Evolutionary conservation across 352 stramenopile genomes (phyloP).

Genomic region (Globisporangium lucens): DNA sequence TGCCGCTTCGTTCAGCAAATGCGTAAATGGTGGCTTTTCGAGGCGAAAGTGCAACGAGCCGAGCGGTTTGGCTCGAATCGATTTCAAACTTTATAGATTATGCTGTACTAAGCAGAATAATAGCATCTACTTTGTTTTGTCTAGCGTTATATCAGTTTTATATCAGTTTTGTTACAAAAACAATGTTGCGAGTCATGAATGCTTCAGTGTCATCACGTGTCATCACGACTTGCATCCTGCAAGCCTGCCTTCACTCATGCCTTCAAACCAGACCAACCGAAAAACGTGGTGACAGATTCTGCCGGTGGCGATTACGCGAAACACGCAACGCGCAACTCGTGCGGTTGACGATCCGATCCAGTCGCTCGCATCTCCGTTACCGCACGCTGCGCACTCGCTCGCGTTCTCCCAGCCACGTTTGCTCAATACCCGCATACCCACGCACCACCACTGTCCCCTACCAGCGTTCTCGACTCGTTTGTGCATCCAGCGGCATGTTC

Average conservation of each 20-base stretch:
- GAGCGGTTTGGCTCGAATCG: not conserved
- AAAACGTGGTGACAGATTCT: conserved; percentile 7
- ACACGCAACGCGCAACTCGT: not conserved
- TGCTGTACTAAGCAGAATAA: not conserved
- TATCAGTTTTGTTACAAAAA: too few species aligned
- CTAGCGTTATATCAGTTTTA: too few species aligned
- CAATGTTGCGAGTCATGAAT: too few species aligned
- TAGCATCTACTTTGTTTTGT: not conserved
- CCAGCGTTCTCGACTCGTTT: not conserved
- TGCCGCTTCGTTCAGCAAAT: not conserved
- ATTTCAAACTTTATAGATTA: not conserved
- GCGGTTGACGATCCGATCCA: not conserved
- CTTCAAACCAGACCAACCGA: not conserved
- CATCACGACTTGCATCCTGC: too few species aligned
- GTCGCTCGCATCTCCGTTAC: not conserved
- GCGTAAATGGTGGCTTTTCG: not conserved
- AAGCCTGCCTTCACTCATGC: not conserved
- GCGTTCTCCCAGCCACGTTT: not conserved
- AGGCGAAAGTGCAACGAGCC: not conserved
- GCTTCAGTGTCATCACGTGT: too few species aligned
- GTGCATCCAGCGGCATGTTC: conserved; percentile 24
- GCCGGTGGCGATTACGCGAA: conserved; percentile 4
- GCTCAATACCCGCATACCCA: not conserved
- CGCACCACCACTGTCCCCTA: not conserved
- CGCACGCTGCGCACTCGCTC: not conserved